These are phyloP conservation scores for Cryptosporidium parvum DNA, from an alignment of 169 alveolate species.

Conservation along the genomic window DNA sequence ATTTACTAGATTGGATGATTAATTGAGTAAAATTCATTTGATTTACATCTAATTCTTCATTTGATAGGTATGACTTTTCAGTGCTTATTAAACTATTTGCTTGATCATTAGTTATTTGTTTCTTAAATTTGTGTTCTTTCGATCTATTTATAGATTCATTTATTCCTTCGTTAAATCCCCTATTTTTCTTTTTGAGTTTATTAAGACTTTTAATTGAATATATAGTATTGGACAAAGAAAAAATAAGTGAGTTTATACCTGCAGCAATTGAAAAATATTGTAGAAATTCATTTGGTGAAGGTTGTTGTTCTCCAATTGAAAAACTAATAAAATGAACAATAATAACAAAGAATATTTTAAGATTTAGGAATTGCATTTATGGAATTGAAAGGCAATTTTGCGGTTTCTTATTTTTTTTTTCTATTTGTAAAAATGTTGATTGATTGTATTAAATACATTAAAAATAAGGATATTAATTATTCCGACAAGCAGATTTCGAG, in stretches of 20 bases:
- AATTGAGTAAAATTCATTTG: slow-evolving; percentile 17
- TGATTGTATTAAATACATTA: background rate
- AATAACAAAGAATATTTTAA: background rate
- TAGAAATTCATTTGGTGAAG: slow-evolving; percentile 31
- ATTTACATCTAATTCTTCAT: background rate
- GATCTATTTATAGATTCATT: background rate
- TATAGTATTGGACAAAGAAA: slow-evolving; percentile 24
- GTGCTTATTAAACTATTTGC: background rate
- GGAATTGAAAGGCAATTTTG: background rate
- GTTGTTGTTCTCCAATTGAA: slow-evolving; percentile 9
- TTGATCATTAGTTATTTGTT: background rate
- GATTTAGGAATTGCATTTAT: background rate
- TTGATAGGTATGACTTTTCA: background rate
- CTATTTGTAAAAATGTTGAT: slow-evolving; percentile 4
- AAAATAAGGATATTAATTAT: background rate
- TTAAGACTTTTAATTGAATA: background rate
- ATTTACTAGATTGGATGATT: background rate
- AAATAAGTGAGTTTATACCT: slow-evolving; percentile 20
- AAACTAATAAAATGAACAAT: background rate
- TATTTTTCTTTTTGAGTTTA: slow-evolving; percentile 16
- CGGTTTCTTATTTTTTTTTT: background rate
- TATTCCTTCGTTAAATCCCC: slow-evolving; percentile 31
- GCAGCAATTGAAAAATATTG: slow-evolving; percentile 43
- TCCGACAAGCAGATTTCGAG: slow-evolving; percentile 29
- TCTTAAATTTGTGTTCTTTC: slow-evolving; percentile 22